Base-by-base conservation (phyloP, 2,329 filamentous ascomycete species). In the Arthrinium puccinioides region DNA sequence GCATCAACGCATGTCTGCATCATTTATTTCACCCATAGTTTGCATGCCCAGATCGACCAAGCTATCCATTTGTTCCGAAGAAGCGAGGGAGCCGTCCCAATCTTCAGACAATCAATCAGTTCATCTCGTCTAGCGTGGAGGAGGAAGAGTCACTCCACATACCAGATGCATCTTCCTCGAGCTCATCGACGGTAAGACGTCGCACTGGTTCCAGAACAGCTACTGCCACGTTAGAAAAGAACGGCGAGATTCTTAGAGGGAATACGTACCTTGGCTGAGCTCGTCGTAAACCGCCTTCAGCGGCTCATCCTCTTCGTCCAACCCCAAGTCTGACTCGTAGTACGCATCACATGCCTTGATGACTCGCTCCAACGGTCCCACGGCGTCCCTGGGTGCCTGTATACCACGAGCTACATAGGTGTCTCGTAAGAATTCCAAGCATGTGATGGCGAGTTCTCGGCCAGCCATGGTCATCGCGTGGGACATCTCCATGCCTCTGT, bases 151-250 rank as follows among this genome's bases (percentile, higher is more conserved):
- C 59, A 47, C 57, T 62, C 44, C 54, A 70, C 72, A 61, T 72
- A 76, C 74, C 74, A 46, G 74, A 76, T 47, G 61, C 72, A 37
- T 78, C 74, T 36, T 78, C 74, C 43, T 78, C 74, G 38, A 74
- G 51, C 41, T 76, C 70, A 33, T 78, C 74, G 13, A 76, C 66
- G 29, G 73, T 62, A n/a, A 82, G 57, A 32, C 61, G 62, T 25
- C 63, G 64, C 49, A 85, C 65, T n/a, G 61, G 51, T 11, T 67
- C 64, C 10, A 70, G 42, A 4, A 75, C 61, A 26, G 36, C 66
- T 69, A 13, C n/a, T 6, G 32, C 7, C 25, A 40, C 10, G n/a
- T 18, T 5, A 8, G 15, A 19, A 29, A 10, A 18, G 14, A 8
- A 18, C 23, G 23, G 36, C 26, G 20, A 18, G 19, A n/a, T n/a